Evolutionary conservation across 2,329 filamentous ascomycete species (phyloP), one percentile per base, ranked within the genome.

Genomic region (Venturiaceae sp.): DNA sequence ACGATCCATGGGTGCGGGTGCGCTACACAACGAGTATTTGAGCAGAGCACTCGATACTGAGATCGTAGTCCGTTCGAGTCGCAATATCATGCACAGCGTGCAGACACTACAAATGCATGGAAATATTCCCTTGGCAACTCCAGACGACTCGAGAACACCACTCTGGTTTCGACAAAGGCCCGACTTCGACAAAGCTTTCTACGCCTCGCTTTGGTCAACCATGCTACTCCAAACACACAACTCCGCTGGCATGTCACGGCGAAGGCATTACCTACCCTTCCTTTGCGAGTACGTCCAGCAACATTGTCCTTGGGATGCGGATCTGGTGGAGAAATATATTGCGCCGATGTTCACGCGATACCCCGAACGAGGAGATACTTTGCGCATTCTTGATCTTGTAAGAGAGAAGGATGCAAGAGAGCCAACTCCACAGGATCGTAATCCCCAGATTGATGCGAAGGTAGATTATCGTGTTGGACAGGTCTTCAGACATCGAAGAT

Each of bases 401-500:
- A 30, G 85, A 87, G 65, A 71, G 75, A 11, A 80, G 80, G 60
- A 75, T 76, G 2, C 83, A 80, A 61, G 74, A 61, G 9, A 33
- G 62, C 3, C 57, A 65, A 36, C 57, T 3, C 0, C 16, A 32
- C 9, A 34, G 44, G 57, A 64, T 5, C 62, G 62, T 5, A 64
- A 68, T 57, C 67, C 57, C 60, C 64, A 69, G 4, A 9, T 28
- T n/a, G 34, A 56, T 23, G n/a, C 11, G 1, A 72, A 72, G 30
- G 82, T 90, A 55, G 79, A 74, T 61, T 92, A 83, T 69, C 82
- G 79, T 55, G 81, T 96, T 53, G 94, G 94, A 0, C 87, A 95
- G 65, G 80, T 96, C 6, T 95, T 97, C 68, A 81, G 80, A 53
- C 94, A 99, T 72, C 83, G 79, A 61, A 82, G 91, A 50, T 96